Conservation (phyloP, 2,329 filamentous ascomycete species). For the Alternaria sp. region DNA sequence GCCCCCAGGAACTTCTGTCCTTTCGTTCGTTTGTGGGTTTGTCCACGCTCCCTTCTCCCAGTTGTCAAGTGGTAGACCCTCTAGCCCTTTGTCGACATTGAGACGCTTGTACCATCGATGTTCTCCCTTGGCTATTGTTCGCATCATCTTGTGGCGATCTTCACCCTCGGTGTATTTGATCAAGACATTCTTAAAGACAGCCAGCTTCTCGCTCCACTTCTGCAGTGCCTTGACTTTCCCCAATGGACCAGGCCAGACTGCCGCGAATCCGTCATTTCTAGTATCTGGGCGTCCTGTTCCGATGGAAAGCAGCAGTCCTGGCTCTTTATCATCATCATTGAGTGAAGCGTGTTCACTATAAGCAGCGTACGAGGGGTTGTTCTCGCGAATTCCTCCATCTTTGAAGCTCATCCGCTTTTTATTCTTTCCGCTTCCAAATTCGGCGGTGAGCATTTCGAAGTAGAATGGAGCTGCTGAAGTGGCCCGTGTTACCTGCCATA, state of each 20-base stretch:
- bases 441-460: slow-evolving; percentile 59
- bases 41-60: slow-evolving; percentile 57
- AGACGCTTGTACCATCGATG: slow-evolving; percentile 62
- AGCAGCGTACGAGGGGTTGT: slow-evolving; percentile 60
- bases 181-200: slow-evolving; percentile 59
- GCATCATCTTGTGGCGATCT: slow-evolving; percentile 58
- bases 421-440: slow-evolving; percentile 49
- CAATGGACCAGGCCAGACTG: slow-evolving; percentile 57
- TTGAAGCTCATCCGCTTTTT: slow-evolving; percentile 54
- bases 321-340: slow-evolving; percentile 55
- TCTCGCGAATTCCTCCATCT: slow-evolving; percentile 61
- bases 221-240: slow-evolving; percentile 53
- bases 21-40: slow-evolving; percentile 42
- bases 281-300: slow-evolving; percentile 58
- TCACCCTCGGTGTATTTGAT: slow-evolving; percentile 64
- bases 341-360: slow-evolving; percentile 58
- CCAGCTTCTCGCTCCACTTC: slow-evolving; percentile 59
- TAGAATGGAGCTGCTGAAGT: slow-evolving; percentile 64
- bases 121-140: slow-evolving; percentile 57
- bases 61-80: slow-evolving; percentile 58
- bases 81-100: slow-evolving; percentile 57
- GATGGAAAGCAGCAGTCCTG: slow-evolving; percentile 57
- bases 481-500: slow-evolving; percentile 63
- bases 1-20: slow-evolving; percentile 52
- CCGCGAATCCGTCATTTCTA: slow-evolving; percentile 58